Conservation (phyloP, 257 asterid species). For the Lavandula angustifolia region DNA sequence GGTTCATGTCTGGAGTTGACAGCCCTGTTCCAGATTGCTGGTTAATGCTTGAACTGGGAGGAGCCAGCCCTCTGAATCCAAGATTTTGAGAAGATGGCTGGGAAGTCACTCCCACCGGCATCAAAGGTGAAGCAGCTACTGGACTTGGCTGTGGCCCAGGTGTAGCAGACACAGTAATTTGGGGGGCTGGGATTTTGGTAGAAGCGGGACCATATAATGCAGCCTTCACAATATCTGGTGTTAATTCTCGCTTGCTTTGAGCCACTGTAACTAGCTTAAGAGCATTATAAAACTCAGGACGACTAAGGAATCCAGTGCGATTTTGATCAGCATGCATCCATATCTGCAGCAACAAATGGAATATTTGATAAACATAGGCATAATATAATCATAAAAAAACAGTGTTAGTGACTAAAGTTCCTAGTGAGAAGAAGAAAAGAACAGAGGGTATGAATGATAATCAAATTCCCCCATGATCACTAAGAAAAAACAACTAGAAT, state of each 20-base stretch:
- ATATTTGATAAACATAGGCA: constrained; percentile 6
- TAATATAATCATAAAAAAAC: constrained; percentile 10
- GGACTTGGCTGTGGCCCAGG: constrained; percentile 60
- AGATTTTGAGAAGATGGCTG: constrained; percentile 48
- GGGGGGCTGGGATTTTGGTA: constrained; percentile 87
- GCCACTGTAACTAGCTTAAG: constrained; percentile 97
- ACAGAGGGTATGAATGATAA: no score
- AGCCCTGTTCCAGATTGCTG: constrained; percentile 51
- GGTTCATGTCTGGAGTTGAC: constrained; percentile 55
- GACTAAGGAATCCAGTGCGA: constrained; percentile 72
- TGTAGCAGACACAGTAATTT: constrained; percentile 56
- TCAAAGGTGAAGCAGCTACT: constrained; percentile 49
- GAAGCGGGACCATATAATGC: constrained; percentile 90
- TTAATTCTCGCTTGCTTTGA: constrained; percentile 89
- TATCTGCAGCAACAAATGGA: constrained; percentile 69
- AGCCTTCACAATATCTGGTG: constrained; percentile 90
- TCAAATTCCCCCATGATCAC: no score
- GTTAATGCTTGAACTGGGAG: constrained; percentile 39
- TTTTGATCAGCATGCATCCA: constrained; percentile 86
- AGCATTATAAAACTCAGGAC: constrained; percentile 86
- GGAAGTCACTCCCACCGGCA: constrained; percentile 42
- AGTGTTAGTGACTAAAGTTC: constrained; percentile 11
- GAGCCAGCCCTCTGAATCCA: constrained; percentile 55
- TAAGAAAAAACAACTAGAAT: no score
- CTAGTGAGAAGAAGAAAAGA: neutral